phyloP scores from a whole-genome alignment of 75 land plant species.

The Sequoia sempervirens region DNA sequence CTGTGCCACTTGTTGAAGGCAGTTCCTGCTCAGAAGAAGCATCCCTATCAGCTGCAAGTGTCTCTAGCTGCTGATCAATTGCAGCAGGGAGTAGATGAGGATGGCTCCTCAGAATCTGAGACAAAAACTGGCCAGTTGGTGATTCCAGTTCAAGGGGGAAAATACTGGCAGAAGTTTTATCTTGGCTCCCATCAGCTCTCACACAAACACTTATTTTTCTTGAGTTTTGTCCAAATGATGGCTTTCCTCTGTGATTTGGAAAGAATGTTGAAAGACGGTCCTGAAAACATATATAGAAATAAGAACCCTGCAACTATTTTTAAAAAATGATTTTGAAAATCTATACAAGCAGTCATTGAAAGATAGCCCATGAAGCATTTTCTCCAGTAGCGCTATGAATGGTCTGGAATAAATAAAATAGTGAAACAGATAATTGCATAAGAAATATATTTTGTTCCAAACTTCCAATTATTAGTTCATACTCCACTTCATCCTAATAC shows the following conservation, averaged over 20 bases:
- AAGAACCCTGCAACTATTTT: not conserved
- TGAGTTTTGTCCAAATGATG: not conserved
- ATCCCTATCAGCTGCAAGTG: constrained; percentile 51
- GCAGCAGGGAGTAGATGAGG: constrained; percentile 78
- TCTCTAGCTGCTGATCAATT: constrained; percentile 70
- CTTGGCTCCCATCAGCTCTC: constrained; percentile 9
- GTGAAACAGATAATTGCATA: not conserved
- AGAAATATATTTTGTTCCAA: not conserved
- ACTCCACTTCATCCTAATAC: not conserved
- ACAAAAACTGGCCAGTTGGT: constrained; percentile 63
- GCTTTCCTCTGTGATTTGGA: not conserved
- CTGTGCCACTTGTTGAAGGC: constrained; percentile 39
- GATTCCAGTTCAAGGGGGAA: constrained; percentile 64
- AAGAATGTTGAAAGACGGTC: not conserved
- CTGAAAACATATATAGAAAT: constrained; percentile 1
- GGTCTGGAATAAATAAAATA: not conserved
- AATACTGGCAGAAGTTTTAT: constrained; percentile 14
- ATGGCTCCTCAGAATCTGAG: constrained; percentile 54
- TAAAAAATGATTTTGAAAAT: not conserved
- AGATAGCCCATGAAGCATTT: not conserved
- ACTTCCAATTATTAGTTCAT: not conserved
- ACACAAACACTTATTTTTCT: not conserved
- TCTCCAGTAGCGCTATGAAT: not conserved
- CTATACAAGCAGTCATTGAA: not conserved
- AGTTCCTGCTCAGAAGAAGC: constrained; percentile 33